These are phyloP conservation scores for Entonaema liquescens DNA, from an alignment of 495 filamentous ascomycete species.

Conservation along the genomic window DNA sequence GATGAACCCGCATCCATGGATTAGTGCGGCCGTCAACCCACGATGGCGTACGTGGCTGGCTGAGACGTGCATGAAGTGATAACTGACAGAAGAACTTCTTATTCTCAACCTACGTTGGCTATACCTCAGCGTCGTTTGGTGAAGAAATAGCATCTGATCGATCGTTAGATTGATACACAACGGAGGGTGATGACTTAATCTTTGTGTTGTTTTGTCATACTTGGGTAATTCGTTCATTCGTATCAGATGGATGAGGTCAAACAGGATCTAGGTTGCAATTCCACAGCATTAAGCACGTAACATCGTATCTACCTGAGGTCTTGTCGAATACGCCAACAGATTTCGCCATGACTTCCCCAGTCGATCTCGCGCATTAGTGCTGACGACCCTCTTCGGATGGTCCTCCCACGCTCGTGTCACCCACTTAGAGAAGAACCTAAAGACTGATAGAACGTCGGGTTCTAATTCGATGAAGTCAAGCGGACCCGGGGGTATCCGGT, in stretches of 20 bases:
- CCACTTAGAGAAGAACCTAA: slow-evolving; percentile 6
- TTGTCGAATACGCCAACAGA: slow-evolving; percentile 5
- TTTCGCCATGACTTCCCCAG: slow-evolving; percentile 25
- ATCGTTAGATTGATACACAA: background rate
- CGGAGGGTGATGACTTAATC: background rate
- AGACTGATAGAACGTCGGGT: slow-evolving; percentile 4
- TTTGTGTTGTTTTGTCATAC: background rate
- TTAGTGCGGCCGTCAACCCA: slow-evolving; percentile 11
- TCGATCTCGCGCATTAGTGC: slow-evolving; percentile 40
- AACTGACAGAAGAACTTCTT: background rate
- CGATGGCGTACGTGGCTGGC: slow-evolving; percentile 10
- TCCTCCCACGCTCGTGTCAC: slow-evolving; percentile 23
- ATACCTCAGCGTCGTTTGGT: background rate
- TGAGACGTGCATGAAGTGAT: background rate
- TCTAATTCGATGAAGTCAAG: background rate
- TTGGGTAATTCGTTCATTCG: background rate
- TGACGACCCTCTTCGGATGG: slow-evolving; percentile 2
- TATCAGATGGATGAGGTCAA: slow-evolving; percentile 1
- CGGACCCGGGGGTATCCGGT: slow-evolving; percentile 16
- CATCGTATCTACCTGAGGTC: background rate
- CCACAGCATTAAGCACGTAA: slow-evolving; percentile 11
- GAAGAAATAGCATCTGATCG: background rate
- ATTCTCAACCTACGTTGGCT: background rate
- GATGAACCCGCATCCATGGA: slow-evolving; percentile 28
- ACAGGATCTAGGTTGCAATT: slow-evolving; percentile 10